These are phyloP conservation scores for Metarhizium anisopliae DNA, from an alignment of 2,329 filamentous ascomycete species.

Conservation along the genomic window DNA sequence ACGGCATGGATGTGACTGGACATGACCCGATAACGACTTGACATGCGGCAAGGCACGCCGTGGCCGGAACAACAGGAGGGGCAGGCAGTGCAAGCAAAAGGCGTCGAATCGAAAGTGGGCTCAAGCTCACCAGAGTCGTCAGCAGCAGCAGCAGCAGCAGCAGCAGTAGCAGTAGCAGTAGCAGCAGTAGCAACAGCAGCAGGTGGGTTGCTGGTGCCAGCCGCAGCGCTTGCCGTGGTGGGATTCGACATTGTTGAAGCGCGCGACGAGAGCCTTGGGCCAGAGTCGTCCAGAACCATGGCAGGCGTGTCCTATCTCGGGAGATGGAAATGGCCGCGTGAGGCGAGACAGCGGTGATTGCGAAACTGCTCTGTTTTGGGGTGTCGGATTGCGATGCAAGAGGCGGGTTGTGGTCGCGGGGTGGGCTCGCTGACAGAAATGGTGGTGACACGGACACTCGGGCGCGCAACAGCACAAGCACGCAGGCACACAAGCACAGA, in stretches of 20 bases:
- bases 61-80: conserved; percentile 22
- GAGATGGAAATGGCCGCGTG: background rate
- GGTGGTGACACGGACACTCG: background rate
- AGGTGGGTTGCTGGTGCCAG: conserved; percentile 14
- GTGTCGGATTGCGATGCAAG: background rate
- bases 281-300: conserved; percentile 33
- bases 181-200: conserved; percentile 15
- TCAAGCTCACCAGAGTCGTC: conserved; percentile 32
- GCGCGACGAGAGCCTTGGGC: conserved; percentile 23
- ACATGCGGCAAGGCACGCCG: background rate
- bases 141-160: conserved; percentile 20
- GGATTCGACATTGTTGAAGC: conserved; percentile 27
- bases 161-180: conserved; percentile 16
- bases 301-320: conserved; percentile 9
- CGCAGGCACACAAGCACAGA: background rate
- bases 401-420: conserved; percentile 8
- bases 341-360: background rate
- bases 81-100: conserved; percentile 13
- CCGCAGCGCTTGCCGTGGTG: conserved; percentile 19
- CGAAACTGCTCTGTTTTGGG: background rate
- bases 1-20: background rate
- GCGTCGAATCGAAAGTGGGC: conserved; percentile 4
- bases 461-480: background rate
- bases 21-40: background rate
- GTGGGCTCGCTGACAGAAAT: background rate